Conservation (phyloP, 495 filamentous ascomycete species). For the Neurospora tetrasperma region DNA sequence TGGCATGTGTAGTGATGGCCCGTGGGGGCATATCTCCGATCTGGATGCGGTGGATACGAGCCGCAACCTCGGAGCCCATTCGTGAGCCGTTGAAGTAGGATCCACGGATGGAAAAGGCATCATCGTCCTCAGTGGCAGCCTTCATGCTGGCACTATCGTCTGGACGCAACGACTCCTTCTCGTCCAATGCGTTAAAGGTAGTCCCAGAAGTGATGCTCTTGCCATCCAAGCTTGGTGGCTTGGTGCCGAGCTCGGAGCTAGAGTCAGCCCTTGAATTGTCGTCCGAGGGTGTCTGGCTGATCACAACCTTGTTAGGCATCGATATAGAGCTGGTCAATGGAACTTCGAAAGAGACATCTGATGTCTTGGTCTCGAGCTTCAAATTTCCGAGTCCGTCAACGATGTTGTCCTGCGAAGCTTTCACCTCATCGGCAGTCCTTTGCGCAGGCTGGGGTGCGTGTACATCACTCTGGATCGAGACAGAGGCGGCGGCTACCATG, state of each 20-base stretch:
- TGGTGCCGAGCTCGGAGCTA: constrained; percentile 64
- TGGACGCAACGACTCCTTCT: constrained; percentile 86
- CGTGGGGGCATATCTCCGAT: constrained; percentile 61
- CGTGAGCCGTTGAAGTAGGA: constrained; percentile 65
- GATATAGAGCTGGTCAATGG: constrained; percentile 27
- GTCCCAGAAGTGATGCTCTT: constrained; percentile 87
- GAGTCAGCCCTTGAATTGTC: constrained; percentile 49
- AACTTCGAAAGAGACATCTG: constrained; percentile 42
- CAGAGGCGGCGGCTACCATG: background rate
- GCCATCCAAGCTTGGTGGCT: constrained; percentile 77
- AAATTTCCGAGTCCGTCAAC: constrained; percentile 29
- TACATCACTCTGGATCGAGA: background rate
- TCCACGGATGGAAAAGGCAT: constrained; percentile 61
- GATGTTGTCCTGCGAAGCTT: constrained; percentile 16
- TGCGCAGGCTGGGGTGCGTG: constrained; percentile 12
- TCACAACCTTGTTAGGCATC: constrained; percentile 22
- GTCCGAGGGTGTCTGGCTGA: constrained; percentile 34
- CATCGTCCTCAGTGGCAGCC: constrained; percentile 76
- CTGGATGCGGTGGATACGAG: constrained; percentile 66
- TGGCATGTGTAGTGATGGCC: constrained; percentile 28
- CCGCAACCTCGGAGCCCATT: constrained; percentile 71
- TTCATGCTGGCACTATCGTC: constrained; percentile 92
- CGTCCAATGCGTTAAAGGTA: constrained; percentile 75
- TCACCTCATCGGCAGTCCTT: background rate
- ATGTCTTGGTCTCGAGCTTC: constrained; percentile 26